phyloP scores from a whole-genome alignment of 169 alveolate species.

The Blepharisma undulans region DNA sequence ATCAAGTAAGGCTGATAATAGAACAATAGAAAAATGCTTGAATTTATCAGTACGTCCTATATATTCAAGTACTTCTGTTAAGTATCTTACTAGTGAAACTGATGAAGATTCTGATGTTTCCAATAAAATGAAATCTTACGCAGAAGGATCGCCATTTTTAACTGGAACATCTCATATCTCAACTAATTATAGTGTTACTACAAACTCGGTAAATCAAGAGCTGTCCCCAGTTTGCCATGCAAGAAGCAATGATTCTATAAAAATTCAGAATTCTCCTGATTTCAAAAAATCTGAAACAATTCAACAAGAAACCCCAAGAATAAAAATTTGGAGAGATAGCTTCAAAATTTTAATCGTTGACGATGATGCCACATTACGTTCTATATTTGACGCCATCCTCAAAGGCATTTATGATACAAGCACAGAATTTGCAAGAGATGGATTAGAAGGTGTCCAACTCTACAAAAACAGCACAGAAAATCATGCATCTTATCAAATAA shows the following conservation, averaged over 20 bases:
- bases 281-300: not conserved
- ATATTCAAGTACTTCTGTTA: not conserved
- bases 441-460: not conserved
- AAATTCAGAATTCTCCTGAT: not conserved
- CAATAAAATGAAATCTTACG: not conserved
- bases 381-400: not conserved
- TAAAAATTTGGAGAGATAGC: not conserved
- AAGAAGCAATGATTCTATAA: not conserved
- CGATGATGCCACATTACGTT: not conserved
- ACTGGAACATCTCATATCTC: not conserved
- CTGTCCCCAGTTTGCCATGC: not conserved
- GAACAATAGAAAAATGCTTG: not conserved
- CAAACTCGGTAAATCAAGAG: not conserved
- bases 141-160: not conserved
- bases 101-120: not conserved
- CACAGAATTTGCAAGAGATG: slow-evolving; percentile 10
- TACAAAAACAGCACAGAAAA: not conserved
- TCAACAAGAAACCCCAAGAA: not conserved
- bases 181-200: not conserved
- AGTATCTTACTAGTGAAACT: not conserved
- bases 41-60: not conserved
- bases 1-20: not conserved
- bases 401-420: not conserved
- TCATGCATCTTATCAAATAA: not conserved
- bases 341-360: slow-evolving; percentile 20